These are phyloP conservation scores for Begonia masoniana DNA, from an alignment of 306 rosid species.

Conservation along the genomic window DNA sequence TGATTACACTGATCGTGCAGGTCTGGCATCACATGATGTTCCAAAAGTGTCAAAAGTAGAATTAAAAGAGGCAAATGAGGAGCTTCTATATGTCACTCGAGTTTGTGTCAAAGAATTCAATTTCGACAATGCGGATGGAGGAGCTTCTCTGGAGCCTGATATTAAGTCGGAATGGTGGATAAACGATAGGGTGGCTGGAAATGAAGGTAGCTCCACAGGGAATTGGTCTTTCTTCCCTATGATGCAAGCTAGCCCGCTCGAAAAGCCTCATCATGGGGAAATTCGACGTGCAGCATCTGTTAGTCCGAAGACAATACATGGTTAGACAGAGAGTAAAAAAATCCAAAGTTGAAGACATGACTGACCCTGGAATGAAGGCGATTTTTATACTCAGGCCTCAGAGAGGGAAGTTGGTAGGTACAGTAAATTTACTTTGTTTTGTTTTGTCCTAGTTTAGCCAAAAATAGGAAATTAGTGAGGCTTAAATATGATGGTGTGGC, in stretches of 20 bases:
- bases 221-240: slow-evolving; percentile 82
- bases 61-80: slow-evolving; percentile 24
- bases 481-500: not conserved
- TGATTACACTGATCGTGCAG: slow-evolving; percentile 9
- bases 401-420: not conserved
- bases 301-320: too few species aligned
- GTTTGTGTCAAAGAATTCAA: slow-evolving; percentile 74
- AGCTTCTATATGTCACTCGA: slow-evolving; percentile 42
- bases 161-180: slow-evolving; percentile 82
- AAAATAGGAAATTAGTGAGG: not conserved
- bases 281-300: too few species aligned
- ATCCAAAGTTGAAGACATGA: not conserved
- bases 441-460: not conserved
- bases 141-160: slow-evolving; percentile 15
- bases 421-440: too few species aligned
- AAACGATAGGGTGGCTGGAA: slow-evolving; percentile 55
- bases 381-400: not conserved
- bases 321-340: too few species aligned
- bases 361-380: not conserved
- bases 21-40: slow-evolving; percentile 26
- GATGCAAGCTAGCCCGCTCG: slow-evolving; percentile 4
- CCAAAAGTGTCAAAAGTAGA: slow-evolving; percentile 17
- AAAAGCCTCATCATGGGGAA: too few species aligned
- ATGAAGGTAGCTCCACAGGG: slow-evolving; percentile 31
- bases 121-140: slow-evolving; percentile 67